Evolutionary conservation across 768 basidiomycete genomes (phyloP).

Genomic region (Leccinum rimulosum): DNA sequence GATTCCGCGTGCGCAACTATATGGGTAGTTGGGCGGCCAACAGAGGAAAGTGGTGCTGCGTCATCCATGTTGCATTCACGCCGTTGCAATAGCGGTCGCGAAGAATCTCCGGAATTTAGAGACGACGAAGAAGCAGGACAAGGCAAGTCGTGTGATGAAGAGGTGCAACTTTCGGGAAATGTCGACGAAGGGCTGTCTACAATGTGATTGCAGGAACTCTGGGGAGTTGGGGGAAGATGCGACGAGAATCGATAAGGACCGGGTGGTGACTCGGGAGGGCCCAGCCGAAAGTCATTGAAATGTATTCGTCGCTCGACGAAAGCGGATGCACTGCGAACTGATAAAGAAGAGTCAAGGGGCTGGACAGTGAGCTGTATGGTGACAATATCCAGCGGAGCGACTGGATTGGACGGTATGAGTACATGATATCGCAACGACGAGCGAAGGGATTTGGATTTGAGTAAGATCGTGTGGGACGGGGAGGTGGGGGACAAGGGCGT

Average conservation of each 20-base stretch:
- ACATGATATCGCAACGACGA: constrained; percentile 61
- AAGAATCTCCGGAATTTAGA: constrained; percentile 24
- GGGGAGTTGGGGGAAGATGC: constrained; percentile 18
- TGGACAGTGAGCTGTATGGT: constrained; percentile 61
- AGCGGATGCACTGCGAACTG: constrained; percentile 61
- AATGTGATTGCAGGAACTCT: constrained; percentile 29
- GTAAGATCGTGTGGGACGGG: constrained; percentile 38
- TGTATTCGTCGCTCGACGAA: constrained; percentile 71
- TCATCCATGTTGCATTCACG: constrained; percentile 16
- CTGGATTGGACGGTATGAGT: constrained; percentile 50
- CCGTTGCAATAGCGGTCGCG: constrained; percentile 24
- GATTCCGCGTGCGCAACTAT: constrained; percentile 59
- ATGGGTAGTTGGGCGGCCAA: constrained; percentile 40
- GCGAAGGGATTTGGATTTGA: constrained; percentile 54
- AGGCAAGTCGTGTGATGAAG: constrained; percentile 23
- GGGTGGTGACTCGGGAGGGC: constrained; percentile 24
- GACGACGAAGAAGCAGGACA: constrained; percentile 22
- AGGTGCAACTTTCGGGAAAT: constrained; percentile 4
- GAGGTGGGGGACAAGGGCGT: constrained; percentile 35
- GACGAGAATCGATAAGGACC: constrained; percentile 19
- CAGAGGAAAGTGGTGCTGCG: constrained; percentile 7
- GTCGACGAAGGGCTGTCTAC: constrained; percentile 18
- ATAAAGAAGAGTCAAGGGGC: constrained; percentile 54
- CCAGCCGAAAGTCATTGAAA: constrained; percentile 41
- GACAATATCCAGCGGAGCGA: constrained; percentile 73